A percentile compares a stretch with the other conserved stretches of the same genome.
Conservation (phyloP, 23 red algal genomes). For the Cyanidioschyzon merolae region DNA sequence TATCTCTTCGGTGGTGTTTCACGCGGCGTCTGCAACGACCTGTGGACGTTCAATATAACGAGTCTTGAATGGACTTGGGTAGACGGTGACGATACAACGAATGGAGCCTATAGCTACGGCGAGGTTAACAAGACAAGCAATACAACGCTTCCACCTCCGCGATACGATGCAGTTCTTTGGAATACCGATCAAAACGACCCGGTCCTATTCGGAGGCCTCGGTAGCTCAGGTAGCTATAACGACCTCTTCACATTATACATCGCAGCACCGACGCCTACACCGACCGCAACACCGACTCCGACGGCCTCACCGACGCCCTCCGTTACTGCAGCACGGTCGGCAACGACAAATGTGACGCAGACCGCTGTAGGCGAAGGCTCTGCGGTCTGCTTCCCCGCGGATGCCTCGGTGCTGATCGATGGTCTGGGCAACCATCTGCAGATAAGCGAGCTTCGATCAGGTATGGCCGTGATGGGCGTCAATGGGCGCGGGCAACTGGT, state of each 20-base stretch:
- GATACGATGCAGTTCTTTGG: neutral
- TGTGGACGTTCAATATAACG: neutral
- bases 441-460: too few relatives aligned
- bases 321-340: neutral
- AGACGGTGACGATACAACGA: neutral
- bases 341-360: too few relatives aligned
- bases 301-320: neutral
- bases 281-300: neutral
- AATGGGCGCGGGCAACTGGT: too few relatives aligned
- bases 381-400: too few relatives aligned
- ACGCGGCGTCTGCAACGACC: neutral
- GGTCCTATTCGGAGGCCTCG: neutral
- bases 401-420: too few relatives aligned
- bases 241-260: neutral
- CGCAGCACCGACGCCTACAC: neutral
- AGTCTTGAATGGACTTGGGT: neutral
- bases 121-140: neutral
- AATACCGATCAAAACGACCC: neutral
- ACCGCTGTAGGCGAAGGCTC: too few relatives aligned
- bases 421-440: too few relatives aligned
- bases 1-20: neutral
- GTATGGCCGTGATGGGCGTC: too few relatives aligned
- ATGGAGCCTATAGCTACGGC: neutral
- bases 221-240: neutral
- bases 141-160: neutral